Base-by-base conservation (phyloP, 78 protist genomes). In the Dictyostelium intermedium region DNA sequence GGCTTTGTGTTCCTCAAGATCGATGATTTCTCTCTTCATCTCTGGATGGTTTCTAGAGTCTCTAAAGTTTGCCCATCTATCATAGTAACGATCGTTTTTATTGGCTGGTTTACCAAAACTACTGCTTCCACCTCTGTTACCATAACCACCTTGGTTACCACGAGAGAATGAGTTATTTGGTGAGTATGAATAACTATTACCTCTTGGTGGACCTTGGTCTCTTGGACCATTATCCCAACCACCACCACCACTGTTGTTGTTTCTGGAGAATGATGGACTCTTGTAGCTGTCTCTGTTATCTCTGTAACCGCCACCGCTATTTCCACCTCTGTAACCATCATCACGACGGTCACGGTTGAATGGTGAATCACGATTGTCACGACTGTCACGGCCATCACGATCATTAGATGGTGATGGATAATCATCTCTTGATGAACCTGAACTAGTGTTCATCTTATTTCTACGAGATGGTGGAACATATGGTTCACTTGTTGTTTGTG, bases 401-500 rank as follows among this genome's bases (percentile, higher is more conserved):
- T n/a, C n/a, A n/a, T n/a, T n/a, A n/a, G n/a, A n/a, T 74, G 81
- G 81, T 37, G 81, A 30, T 32, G 81, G n/a, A 18, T 63, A 56
- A 37, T 30, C 91, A 20, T 84, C 91, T 82, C 35, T 80, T 82
- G 72, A 47, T 50, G 63, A n/a, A 56, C 78, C 69, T 6, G 23
- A 2, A 32, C 74, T 50, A 16, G 32, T 41, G 27, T 79, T 32
- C 70, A 56, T 50, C 35, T 32, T 82, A 2, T 61, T 60, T 66
- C 85, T 83, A 32, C 82, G 79, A 14, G 93, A 76, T 63, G 94
- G 94, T 63, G 94, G 94, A 37, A 89, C 94, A 60, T 89, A 69
- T 47, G 94, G 82, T 53, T 63, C 50, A 20, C 34, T 78, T 4
- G 77, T 89, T n/a, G 47, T 32, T 34, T 16, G 25, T 32, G 56